Percentiles rank a stretch among this genome's conserved stretches.
phyloP scores from a whole-genome alignment of 2,329 filamentous ascomycete species.

The Ceratocystis destructans region DNA sequence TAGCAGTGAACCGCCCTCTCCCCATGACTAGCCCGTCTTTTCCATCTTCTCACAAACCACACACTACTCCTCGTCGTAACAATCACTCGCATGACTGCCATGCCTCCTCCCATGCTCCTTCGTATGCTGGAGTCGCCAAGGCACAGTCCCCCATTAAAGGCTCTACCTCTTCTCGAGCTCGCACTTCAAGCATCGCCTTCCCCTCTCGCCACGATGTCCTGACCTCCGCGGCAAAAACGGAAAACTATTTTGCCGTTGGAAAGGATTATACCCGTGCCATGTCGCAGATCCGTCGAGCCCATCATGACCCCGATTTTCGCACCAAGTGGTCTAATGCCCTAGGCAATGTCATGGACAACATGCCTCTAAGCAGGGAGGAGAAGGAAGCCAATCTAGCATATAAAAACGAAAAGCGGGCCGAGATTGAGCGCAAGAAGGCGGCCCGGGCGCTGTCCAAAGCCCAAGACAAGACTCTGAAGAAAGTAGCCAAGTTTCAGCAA shows the following conservation, averaged over 20 bases:
- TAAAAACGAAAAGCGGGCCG: not conserved
- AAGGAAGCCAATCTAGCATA: not conserved
- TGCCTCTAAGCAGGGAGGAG: not conserved
- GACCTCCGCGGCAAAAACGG: not conserved
- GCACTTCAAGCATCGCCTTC: not conserved
- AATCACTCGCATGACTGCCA: not conserved
- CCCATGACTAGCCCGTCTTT: not conserved
- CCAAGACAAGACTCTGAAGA: not conserved
- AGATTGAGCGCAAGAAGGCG: not conserved
- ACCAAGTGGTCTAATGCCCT: not conserved
- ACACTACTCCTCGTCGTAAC: not conserved
- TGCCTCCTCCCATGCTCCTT: not conserved
- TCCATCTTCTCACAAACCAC: not conserved
- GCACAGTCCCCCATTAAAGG: not conserved
- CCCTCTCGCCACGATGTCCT: not conserved
- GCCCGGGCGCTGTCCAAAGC: not conserved
- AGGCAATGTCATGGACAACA: conserved; percentile 6
- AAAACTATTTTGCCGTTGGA: conserved; percentile 3
- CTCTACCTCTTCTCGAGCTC: not conserved
- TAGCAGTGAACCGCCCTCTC: not conserved
- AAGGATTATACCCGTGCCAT: not conserved
- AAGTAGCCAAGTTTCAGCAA: not conserved
- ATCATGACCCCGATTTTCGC: not conserved
- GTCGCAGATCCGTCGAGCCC: conserved; percentile 3
- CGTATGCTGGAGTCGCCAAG: not conserved